Percentiles rank a stretch among this genome's conserved stretches.
Evolutionary conservation across 495 filamentous ascomycete genomes (phyloP).

Genomic region (Lophiostoma macrostomum): DNA sequence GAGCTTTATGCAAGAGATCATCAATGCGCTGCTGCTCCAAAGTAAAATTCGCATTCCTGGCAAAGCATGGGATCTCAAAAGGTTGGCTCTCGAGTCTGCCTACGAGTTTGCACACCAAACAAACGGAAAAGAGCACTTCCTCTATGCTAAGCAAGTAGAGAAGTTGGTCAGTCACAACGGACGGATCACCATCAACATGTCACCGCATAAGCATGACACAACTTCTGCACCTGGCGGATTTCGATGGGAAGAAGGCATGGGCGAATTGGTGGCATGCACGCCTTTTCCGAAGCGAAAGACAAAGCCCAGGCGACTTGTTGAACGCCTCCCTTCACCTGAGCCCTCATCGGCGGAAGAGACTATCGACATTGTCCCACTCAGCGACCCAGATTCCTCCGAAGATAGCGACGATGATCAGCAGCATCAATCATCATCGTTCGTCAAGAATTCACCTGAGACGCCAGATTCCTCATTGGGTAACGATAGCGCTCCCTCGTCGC

Average conservation of each 20-base stretch:
- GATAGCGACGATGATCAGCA: too few relatives aligned
- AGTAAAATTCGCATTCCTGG: slow-evolving; percentile 8
- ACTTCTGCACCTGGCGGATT: slow-evolving; percentile 20
- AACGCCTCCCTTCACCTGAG: slow-evolving; percentile 15
- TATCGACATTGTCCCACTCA: slow-evolving; percentile 1
- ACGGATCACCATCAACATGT: slow-evolving; percentile 2
- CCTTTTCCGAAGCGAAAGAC: slow-evolving; percentile 23
- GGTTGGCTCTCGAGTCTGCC: slow-evolving; percentile 21
- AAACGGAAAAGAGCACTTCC: slow-evolving; percentile 12
- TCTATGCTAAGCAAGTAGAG: slow-evolving; percentile 26
- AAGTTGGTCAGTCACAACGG: slow-evolving; percentile 14
- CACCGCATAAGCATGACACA: slow-evolving; percentile 7
- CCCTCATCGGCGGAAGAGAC: not conserved
- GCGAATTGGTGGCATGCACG: slow-evolving; percentile 32
- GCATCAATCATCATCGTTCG: too few relatives aligned
- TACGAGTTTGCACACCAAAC: slow-evolving; percentile 29
- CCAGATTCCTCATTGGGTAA: too few relatives aligned
- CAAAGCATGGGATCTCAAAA: slow-evolving; percentile 22
- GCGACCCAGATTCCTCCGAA: too few relatives aligned
- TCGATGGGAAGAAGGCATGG: slow-evolving; percentile 34
- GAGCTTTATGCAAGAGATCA: slow-evolving; percentile 20
- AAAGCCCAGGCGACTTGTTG: slow-evolving; percentile 7
- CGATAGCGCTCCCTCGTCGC: too few relatives aligned
- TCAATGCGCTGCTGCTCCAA: slow-evolving; percentile 3
- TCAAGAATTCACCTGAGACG: too few relatives aligned